Percentiles rank a stretch among this genome's conserved stretches.
These are phyloP conservation scores for Taphrina communis DNA, from an alignment of 1,139 yeast genomes.

Conservation along the genomic window DNA sequence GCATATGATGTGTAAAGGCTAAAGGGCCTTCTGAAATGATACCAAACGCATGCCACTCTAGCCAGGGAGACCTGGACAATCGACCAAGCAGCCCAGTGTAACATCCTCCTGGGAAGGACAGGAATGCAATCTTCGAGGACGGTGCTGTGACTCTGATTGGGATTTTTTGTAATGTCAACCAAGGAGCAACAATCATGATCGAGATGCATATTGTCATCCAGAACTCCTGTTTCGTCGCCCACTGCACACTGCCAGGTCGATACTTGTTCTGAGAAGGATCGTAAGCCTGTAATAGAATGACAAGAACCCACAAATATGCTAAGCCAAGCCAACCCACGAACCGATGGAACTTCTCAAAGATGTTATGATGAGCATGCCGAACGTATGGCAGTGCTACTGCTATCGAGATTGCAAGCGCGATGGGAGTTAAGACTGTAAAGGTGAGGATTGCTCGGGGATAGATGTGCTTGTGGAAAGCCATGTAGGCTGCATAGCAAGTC, in stretches of 20 bases:
- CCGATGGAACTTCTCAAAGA: conserved; percentile 32
- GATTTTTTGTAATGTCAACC: conserved; percentile 30
- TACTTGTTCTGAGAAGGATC: conserved; percentile 6
- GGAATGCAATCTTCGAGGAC: conserved; percentile 35
- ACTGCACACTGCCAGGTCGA: conserved; percentile 3
- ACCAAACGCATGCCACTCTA: conserved; percentile 38
- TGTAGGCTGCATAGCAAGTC: conserved; percentile 33
- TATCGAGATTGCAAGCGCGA: conserved; percentile 31
- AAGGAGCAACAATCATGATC: conserved; percentile 34
- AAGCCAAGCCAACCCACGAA: conserved; percentile 39
- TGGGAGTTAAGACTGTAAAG: conserved; percentile 30
- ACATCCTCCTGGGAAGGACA: conserved; percentile 37
- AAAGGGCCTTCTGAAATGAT: conserved; percentile 38
- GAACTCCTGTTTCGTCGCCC: conserved; percentile 23
- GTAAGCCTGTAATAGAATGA: conserved; percentile 29
- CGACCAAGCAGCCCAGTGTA: conserved; percentile 37
- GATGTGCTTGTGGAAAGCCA: conserved; percentile 10
- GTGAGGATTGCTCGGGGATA: conserved; percentile 27
- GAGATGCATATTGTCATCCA: conserved; percentile 30
- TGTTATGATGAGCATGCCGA: conserved; percentile 32
- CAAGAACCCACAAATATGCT: conserved; percentile 34
- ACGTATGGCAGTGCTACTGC: conserved; percentile 32
- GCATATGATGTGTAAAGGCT: conserved; percentile 38
- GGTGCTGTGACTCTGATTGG: conserved; percentile 32
- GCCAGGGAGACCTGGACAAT: conserved; percentile 34